These are phyloP conservation scores for Papiliotrema fonsecae DNA, from an alignment of 1,284 basidiomycete species.

Conservation along the genomic window DNA sequence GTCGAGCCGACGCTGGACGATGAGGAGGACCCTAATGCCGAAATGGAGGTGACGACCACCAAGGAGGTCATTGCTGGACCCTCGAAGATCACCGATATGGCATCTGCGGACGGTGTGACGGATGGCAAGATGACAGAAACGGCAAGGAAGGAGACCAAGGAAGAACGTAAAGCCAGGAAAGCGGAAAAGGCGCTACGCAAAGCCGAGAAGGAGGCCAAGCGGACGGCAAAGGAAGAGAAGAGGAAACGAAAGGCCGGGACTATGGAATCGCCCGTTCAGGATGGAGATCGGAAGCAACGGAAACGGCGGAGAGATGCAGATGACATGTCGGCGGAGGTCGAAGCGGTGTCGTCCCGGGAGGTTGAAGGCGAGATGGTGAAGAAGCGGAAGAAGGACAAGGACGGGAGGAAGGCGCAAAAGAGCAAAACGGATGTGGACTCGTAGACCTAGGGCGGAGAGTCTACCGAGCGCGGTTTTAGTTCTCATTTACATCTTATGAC, in stretches of 20 bases:
- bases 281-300: no score
- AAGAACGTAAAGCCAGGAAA: constrained; percentile 14
- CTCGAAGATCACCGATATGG: neutral
- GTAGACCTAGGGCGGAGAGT: no score
- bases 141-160: constrained; percentile 19
- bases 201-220: constrained; percentile 3
- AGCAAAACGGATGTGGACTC: no score
- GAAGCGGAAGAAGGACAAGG: constrained; percentile 1
- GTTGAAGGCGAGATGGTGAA: neutral
- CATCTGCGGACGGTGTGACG: neutral
- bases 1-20: constrained; percentile 45
- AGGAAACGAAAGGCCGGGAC: neutral
- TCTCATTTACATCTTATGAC: no score
- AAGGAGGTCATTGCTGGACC: neutral
- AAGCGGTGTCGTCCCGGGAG: no score
- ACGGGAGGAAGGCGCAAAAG: constrained; percentile 6
- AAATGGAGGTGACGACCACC: constrained; percentile 5
- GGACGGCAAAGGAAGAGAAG: constrained; percentile 3
- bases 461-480: no score
- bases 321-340: neutral
- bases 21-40: constrained; percentile 11
- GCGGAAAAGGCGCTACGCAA: constrained; percentile 7
- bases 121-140: constrained; percentile 5
- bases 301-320: no score
- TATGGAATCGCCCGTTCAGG: neutral